Evolutionary conservation across 2,329 filamentous ascomycete genomes (phyloP).

Genomic region (Leptographium flavum): DNA sequence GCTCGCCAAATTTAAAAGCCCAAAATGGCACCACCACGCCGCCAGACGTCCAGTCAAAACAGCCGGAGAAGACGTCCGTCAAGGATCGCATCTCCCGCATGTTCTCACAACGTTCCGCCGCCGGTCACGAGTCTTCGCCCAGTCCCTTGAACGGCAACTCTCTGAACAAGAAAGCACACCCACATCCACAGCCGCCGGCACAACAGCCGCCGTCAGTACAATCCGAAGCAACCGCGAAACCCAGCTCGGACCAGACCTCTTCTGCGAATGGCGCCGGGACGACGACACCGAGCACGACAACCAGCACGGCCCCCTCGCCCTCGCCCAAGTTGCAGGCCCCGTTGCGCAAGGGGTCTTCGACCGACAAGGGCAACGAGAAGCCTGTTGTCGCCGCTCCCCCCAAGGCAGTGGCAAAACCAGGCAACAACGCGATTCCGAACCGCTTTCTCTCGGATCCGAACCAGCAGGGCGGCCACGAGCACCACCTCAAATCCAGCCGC

Average conservation of each 20-base stretch:
- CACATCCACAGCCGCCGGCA: conserved; percentile 13
- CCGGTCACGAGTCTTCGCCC: conserved; percentile 7
- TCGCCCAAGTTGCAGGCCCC: conserved; percentile 24
- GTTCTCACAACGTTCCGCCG: conserved; percentile 33
- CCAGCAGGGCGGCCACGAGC: conserved; percentile 60
- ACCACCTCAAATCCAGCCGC: conserved; percentile 77
- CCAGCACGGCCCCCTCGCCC: conserved; percentile 16
- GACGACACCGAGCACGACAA: conserved; percentile 1
- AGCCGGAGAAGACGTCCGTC: conserved; percentile 42
- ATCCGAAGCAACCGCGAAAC: not conserved
- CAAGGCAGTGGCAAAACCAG: conserved; percentile 21
- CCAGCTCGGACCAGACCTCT: not conserved
- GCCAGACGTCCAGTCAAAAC: conserved; percentile 16
- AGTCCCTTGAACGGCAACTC: conserved; percentile 13
- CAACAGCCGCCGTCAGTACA: conserved; percentile 13
- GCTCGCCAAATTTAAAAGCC: conserved; percentile 24
- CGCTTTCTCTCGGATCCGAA: conserved; percentile 38
- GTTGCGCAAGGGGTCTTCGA: conserved; percentile 28
- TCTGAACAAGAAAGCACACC: not conserved
- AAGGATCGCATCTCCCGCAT: conserved; percentile 52
- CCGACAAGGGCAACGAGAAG: conserved; percentile 22
- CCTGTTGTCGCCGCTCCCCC: conserved; percentile 17
- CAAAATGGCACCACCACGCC: conserved; percentile 22
- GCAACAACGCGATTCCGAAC: conserved; percentile 20
- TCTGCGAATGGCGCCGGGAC: conserved; percentile 4